These are phyloP conservation scores for Echeveria elegans DNA, from an alignment of 164 flowering plant species.

Conservation along the genomic window DNA sequence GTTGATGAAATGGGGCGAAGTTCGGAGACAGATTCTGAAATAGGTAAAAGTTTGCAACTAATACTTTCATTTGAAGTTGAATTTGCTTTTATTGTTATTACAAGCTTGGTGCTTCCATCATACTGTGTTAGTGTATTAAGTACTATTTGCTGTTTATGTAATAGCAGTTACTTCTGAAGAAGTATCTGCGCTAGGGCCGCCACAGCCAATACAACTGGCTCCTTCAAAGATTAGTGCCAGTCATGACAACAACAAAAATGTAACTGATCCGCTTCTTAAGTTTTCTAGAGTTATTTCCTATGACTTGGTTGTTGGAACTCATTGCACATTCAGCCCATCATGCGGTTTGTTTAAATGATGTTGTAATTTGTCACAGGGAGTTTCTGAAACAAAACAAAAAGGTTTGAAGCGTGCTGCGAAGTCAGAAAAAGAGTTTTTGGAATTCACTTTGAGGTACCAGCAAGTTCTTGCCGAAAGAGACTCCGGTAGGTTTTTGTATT, in stretches of 20 bases:
- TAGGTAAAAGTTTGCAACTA: neutral
- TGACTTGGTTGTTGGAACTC: neutral
- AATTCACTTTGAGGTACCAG: constrained; percentile 80
- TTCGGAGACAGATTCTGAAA: neutral
- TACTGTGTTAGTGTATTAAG: neutral
- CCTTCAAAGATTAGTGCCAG: neutral
- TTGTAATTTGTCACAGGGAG: constrained; percentile 41
- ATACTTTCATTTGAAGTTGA: neutral
- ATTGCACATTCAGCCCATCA: neutral
- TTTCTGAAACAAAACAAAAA: constrained; percentile 66
- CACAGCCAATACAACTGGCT: neutral
- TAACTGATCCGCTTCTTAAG: neutral
- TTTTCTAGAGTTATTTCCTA: neutral
- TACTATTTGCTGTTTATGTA: neutral
- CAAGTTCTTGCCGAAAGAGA: constrained; percentile 90
- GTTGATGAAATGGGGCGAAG: neutral
- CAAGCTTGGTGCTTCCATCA: neutral
- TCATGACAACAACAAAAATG: neutral
- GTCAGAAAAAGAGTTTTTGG: constrained; percentile 77
- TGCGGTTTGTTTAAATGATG: neutral
- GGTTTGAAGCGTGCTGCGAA: constrained; percentile 52
- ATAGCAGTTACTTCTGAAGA: neutral
- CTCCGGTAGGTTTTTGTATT: constrained; percentile 39
- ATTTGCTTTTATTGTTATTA: neutral
- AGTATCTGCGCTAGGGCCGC: neutral